phyloP scores from a whole-genome alignment of 2,329 filamentous ascomycete genomes.

The Aspergillus eucalypticola region DNA sequence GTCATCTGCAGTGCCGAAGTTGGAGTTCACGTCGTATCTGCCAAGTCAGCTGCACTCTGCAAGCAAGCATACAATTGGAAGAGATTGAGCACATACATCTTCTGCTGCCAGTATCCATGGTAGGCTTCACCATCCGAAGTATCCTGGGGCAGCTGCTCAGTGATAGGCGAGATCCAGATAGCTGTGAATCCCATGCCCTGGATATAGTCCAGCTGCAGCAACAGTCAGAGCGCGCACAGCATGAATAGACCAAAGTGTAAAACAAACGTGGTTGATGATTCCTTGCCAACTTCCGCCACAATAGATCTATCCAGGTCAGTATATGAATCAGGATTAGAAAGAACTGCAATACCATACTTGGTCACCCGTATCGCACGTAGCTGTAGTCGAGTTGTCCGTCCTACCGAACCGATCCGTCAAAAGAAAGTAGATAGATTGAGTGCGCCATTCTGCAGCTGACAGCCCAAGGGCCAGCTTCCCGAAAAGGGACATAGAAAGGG shows the following conservation, averaged over 20 bases:
- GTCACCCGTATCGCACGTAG: slow-evolving; percentile 29
- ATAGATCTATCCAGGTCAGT: slow-evolving; percentile 31
- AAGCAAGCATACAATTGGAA: not conserved
- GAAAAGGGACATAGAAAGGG: not conserved
- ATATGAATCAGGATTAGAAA: not conserved
- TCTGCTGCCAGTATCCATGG: slow-evolving; percentile 54
- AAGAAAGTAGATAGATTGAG: slow-evolving; percentile 48
- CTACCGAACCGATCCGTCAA: slow-evolving; percentile 48
- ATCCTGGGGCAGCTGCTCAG: slow-evolving; percentile 37
- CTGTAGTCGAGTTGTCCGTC: slow-evolving; percentile 39
- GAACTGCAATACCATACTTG: slow-evolving; percentile 19
- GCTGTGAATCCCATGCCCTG: slow-evolving; percentile 51
- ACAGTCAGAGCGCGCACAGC: not conserved
- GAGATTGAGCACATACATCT: slow-evolving; percentile 35
- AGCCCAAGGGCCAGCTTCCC: not conserved
- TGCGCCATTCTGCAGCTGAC: slow-evolving; percentile 38
- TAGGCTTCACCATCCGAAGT: slow-evolving; percentile 46
- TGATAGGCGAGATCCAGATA: slow-evolving; percentile 52
- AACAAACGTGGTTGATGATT: slow-evolving; percentile 40
- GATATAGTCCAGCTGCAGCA: slow-evolving; percentile 50
- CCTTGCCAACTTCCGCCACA: slow-evolving; percentile 53
- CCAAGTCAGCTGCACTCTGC: not conserved
- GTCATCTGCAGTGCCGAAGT: slow-evolving; percentile 62
- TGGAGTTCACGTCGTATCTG: slow-evolving; percentile 55
- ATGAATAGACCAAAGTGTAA: too few relatives aligned